Conservation (phyloP, 139 green algal species). For the Chlamydomonas sphaeroides region DNA sequence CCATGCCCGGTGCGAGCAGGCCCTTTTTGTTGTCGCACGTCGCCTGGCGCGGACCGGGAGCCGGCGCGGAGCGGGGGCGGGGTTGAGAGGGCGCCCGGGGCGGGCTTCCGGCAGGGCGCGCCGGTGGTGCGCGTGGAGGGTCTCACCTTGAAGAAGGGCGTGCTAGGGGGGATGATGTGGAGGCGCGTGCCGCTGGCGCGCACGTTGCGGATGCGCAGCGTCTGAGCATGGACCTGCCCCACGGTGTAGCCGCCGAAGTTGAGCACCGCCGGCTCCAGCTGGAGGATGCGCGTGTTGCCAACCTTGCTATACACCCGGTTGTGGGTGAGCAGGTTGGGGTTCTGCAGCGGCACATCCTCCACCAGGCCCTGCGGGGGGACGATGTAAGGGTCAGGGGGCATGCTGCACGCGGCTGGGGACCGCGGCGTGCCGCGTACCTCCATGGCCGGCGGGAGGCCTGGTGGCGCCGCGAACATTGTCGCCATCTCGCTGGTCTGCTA, state of each 20-base stretch:
- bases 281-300: slow-evolving; percentile 45
- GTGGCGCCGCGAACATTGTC: slow-evolving; percentile 20
- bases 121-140: no score
- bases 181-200: slow-evolving; percentile 26
- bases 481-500: not conserved
- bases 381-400: not conserved
- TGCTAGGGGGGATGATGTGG: slow-evolving; percentile 55
- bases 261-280: slow-evolving; percentile 47
- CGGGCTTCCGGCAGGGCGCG: no score
- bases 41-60: slow-evolving; percentile 48
- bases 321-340: slow-evolving; percentile 50
- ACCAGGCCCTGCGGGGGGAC: slow-evolving; percentile 46
- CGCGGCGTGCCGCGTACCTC: not conserved
- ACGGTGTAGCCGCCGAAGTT: slow-evolving; percentile 60
- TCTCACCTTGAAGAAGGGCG: slow-evolving; percentile 59
- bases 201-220: slow-evolving; percentile 45
- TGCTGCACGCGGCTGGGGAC: not conserved
- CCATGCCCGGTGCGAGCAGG: slow-evolving; percentile 61
- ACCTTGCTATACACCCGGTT: slow-evolving; percentile 56
- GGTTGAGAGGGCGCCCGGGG: no score
- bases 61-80: no score
- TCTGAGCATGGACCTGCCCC: slow-evolving; percentile 49
- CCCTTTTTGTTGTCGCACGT: slow-evolving; percentile 62
- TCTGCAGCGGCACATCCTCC: slow-evolving; percentile 50
- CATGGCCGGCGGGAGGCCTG: slow-evolving; percentile 32